These are phyloP conservation scores for Neofusicoccum umdonicola DNA, from an alignment of 2,329 filamentous ascomycete species.

Conservation along the genomic window DNA sequence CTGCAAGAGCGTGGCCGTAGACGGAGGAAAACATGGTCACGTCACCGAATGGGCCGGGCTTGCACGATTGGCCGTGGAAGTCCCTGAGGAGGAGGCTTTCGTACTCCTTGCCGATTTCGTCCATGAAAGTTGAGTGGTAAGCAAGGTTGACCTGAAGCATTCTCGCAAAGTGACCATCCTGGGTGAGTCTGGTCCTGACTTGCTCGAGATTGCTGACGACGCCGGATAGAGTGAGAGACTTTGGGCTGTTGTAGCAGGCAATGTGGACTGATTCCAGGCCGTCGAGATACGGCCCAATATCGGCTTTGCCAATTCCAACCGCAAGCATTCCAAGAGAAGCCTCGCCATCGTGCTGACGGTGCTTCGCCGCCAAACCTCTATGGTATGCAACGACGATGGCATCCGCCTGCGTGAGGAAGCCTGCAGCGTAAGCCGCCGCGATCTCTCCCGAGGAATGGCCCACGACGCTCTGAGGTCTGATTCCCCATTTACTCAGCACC, in stretches of 20 bases:
- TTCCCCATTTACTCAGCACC: slow-evolving; percentile 10
- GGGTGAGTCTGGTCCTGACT: background rate
- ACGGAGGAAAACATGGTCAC: slow-evolving; percentile 15
- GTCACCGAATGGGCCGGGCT: background rate
- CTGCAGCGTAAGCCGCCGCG: slow-evolving; percentile 19
- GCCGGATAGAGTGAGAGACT: slow-evolving; percentile 14
- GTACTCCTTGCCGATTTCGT: slow-evolving; percentile 18
- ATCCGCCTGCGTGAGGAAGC: slow-evolving; percentile 12
- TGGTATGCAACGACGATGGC: slow-evolving; percentile 21
- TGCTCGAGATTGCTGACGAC: background rate
- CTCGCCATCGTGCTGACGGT: background rate
- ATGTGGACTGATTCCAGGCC: slow-evolving; percentile 7
- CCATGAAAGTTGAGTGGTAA: slow-evolving; percentile 23
- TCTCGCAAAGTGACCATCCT: slow-evolving; percentile 21
- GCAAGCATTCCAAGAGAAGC: slow-evolving; percentile 25
- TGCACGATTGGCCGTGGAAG: background rate
- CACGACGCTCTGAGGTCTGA: slow-evolving; percentile 7
- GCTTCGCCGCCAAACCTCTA: slow-evolving; percentile 10
- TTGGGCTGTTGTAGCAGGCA: slow-evolving; percentile 22
- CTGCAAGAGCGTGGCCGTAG: background rate
- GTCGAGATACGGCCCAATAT: slow-evolving; percentile 15
- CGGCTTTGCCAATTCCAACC: slow-evolving; percentile 21
- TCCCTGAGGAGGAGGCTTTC: background rate
- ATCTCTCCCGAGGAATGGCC: slow-evolving; percentile 21
- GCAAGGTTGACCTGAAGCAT: slow-evolving; percentile 21